These are phyloP conservation scores for Phytophthora palmivora DNA, from an alignment of 352 stramenopile species.

Conservation along the genomic window DNA sequence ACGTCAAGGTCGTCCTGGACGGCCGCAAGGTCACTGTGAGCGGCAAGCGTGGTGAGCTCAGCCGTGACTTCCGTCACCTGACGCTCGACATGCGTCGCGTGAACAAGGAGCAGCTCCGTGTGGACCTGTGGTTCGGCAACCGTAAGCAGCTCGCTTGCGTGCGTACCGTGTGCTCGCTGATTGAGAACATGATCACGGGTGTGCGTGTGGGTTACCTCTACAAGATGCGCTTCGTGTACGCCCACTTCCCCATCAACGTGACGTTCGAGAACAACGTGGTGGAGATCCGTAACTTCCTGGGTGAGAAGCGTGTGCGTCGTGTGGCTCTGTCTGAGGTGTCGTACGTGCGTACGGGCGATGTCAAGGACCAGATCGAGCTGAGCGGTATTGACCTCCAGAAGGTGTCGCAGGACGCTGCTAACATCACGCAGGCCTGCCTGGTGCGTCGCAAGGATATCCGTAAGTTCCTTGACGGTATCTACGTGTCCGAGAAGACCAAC, in stretches of 20 bases:
- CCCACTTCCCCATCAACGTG: slow-evolving; percentile 99
- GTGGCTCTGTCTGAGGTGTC: slow-evolving; percentile 94
- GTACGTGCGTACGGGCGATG: slow-evolving; percentile 95
- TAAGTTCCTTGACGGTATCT: slow-evolving; percentile 99
- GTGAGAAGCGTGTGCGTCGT: slow-evolving; percentile 98
- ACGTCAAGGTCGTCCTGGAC: slow-evolving; percentile 95
- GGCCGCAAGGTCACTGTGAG: slow-evolving; percentile 96
- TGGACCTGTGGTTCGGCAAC: slow-evolving; percentile 99
- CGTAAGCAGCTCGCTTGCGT: slow-evolving; percentile 98
- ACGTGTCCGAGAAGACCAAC: slow-evolving; percentile 97
- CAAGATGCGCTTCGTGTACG: slow-evolving; percentile 99
- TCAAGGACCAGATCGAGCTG: slow-evolving; percentile 99
- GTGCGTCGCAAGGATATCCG: slow-evolving; percentile 95
- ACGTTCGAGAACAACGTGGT: slow-evolving; percentile 93
- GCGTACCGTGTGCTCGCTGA: slow-evolving; percentile 98
- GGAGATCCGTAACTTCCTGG: slow-evolving; percentile 99
- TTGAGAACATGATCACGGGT: slow-evolving; percentile 99
- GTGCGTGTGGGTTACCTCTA: slow-evolving; percentile 98
- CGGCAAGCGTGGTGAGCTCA: slow-evolving; percentile 95
- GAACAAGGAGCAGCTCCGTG: slow-evolving; percentile 93
- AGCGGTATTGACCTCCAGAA: slow-evolving; percentile 97
- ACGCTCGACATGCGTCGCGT: slow-evolving; percentile 95
- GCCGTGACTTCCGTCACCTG: slow-evolving; percentile 98
- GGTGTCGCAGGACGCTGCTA: slow-evolving; percentile 93
- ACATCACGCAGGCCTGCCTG: slow-evolving; percentile 88